Percentiles rank a stretch among this genome's conserved stretches.
Evolutionary conservation across 768 basidiomycete genomes (phyloP).

Genomic region (Pleurotus tuber-regium): DNA sequence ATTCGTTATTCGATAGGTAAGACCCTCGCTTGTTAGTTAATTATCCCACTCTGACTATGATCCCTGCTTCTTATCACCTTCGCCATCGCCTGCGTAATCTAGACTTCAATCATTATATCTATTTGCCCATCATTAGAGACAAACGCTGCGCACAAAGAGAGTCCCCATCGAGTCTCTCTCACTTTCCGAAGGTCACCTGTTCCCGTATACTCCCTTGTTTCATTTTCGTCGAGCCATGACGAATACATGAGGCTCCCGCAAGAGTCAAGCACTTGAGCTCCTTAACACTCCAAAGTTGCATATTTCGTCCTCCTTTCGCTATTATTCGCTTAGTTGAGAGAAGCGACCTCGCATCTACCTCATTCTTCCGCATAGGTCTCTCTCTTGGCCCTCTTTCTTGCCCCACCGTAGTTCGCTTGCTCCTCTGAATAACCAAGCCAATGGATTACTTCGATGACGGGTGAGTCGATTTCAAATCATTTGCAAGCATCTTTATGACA

Average conservation of each 20-base stretch:
- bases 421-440: background rate
- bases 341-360: background rate
- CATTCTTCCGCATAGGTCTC: background rate
- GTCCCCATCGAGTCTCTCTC: background rate
- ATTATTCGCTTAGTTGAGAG: background rate
- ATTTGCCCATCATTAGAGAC: background rate
- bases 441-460: background rate
- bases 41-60: background rate
- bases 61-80: background rate
- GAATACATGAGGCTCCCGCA: background rate
- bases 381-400: background rate
- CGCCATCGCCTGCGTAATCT: conserved; percentile 3
- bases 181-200: background rate
- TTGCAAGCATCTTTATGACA: background rate
- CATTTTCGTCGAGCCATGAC: no score
- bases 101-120: background rate
- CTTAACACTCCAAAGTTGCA: background rate
- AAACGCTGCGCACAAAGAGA: background rate
- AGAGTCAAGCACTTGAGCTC: background rate
- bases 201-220: no score
- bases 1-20: background rate
- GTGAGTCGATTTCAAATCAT: background rate
- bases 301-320: background rate
- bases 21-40: background rate
- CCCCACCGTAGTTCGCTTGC: background rate